Evolutionary conservation across 495 filamentous ascomycete genomes (phyloP), one percentile per base, ranked within the genome.

Genomic region (Filosporella fistucella): DNA sequence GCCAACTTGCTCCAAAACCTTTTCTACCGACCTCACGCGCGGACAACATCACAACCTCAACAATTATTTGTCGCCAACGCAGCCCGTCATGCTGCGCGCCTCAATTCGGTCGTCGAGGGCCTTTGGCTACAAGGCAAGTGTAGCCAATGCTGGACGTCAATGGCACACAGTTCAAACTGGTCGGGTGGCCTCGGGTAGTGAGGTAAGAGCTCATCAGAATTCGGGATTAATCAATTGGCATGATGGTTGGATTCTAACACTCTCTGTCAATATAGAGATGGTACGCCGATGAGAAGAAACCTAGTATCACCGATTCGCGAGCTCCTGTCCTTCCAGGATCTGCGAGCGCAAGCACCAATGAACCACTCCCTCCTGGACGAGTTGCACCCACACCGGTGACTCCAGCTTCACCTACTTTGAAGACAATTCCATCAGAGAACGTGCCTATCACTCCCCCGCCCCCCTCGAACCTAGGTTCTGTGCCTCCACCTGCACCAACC

Each of bases 61-160:
- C 47, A 58, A 56, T 63, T 59, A 63, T 66, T 63, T 40, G 49
- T 45, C 42, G 44, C 24, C 49, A 66, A 62, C 66, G 71, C 66
- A 78, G 72, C 72, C 63, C 72, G 71, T 70, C 69, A 85, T 86
- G 82, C 74, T 85, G 75, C 82, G 80, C 59, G 72, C 73, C 63
- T 81, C 81, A 65, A 59, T 84, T 67, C 74, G 70, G 64, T 74
- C 77, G 56, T 68, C 71, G 59, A 76, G 73, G 68, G 71, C 69
- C 53, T 58, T 75, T 63, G 68, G 67, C 65, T 63, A 61, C 62
- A 73, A 66, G 64, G 65, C 75, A 54, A 58, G 65, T 63, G 66
- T 65, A 50, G 63, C 69, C 47, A 63, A 62, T 51, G 61, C 63
- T 41, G 60, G 62, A 52, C 69, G 67, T 63, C 78, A 81, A 83